Evolutionary conservation across 2,329 filamentous ascomycete species (phyloP).

Genomic region (Exophiala lecanii-corni): DNA sequence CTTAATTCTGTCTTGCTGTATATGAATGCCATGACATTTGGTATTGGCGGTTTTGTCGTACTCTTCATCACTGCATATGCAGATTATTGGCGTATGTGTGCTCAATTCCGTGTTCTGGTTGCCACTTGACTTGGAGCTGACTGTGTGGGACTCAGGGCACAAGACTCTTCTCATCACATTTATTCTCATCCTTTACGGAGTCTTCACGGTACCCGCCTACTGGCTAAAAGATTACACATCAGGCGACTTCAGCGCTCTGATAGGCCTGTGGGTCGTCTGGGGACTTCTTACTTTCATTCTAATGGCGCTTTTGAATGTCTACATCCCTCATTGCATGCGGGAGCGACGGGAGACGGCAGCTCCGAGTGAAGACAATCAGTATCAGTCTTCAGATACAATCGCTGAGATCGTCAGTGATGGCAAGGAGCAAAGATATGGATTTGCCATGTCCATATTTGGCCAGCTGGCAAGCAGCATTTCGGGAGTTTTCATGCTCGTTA

Average conservation of each 20-base stretch:
- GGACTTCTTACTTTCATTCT: slow-evolving; percentile 3
- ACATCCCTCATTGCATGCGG: slow-evolving; percentile 10
- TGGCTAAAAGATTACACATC: slow-evolving; percentile 3
- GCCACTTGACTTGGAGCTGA: not conserved
- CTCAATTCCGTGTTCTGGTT: not conserved
- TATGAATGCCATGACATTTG: slow-evolving; percentile 7
- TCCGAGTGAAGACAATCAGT: not conserved
- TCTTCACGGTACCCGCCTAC: slow-evolving; percentile 1
- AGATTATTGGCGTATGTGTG: slow-evolving; percentile 6
- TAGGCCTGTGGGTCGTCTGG: slow-evolving; percentile 3
- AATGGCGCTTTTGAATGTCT: slow-evolving; percentile 6
- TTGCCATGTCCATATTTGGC: slow-evolving; percentile 9
- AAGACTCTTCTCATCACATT: slow-evolving; percentile 1
- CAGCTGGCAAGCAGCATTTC: not conserved
- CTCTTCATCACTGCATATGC: slow-evolving; percentile 2
- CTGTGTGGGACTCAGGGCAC: not conserved
- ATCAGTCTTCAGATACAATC: not conserved
- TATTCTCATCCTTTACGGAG: slow-evolving; percentile 4
- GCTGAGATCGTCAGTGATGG: not conserved
- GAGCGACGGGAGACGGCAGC: not conserved
- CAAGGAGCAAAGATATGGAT: slow-evolving; percentile 3
- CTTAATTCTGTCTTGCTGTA: slow-evolving; percentile 5
- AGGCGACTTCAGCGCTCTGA: not conserved
- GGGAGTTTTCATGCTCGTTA: not conserved
- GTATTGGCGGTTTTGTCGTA: not conserved